Evolutionary conservation across 2,329 filamentous ascomycete species (phyloP).

Genomic region (Tolypocladium sp.): DNA sequence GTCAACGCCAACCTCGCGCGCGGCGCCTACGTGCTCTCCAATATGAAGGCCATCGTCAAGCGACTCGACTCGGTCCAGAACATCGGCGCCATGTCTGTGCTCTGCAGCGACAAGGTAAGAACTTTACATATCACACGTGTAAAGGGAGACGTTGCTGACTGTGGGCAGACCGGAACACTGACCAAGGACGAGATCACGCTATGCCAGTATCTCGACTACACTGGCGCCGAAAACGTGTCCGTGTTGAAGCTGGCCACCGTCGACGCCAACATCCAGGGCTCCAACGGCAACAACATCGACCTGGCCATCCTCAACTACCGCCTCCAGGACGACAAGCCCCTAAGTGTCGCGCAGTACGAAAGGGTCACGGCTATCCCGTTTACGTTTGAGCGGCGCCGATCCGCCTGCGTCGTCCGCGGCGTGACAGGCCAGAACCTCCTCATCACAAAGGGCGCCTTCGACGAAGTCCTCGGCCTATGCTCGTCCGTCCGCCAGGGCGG

Average conservation of each 20-base stretch:
- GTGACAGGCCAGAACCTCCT: slow-evolving; percentile 13
- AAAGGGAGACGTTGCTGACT: neutral
- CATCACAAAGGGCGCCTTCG: slow-evolving; percentile 19
- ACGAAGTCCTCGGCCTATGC: slow-evolving; percentile 16
- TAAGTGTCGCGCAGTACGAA: slow-evolving; percentile 12
- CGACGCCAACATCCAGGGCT: slow-evolving; percentile 14
- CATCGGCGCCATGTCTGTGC: slow-evolving; percentile 17
- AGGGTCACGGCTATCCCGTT: slow-evolving; percentile 14
- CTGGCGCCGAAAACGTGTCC: slow-evolving; percentile 7
- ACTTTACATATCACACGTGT: neutral
- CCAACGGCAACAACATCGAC: slow-evolving; percentile 18
- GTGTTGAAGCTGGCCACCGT: slow-evolving; percentile 17
- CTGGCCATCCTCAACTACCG: slow-evolving; percentile 11
- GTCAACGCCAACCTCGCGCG: slow-evolving; percentile 18
- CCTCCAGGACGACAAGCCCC: slow-evolving; percentile 4
- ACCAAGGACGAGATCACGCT: slow-evolving; percentile 19
- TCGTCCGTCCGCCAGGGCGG: slow-evolving; percentile 7
- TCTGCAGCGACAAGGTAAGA: slow-evolving; percentile 19
- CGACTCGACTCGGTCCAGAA: slow-evolving; percentile 21
- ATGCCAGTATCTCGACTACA: slow-evolving; percentile 11
- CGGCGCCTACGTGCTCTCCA: slow-evolving; percentile 15
- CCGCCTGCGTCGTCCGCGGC: slow-evolving; percentile 12
- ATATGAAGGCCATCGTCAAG: slow-evolving; percentile 25
- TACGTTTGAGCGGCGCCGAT: slow-evolving; percentile 15
- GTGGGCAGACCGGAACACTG: slow-evolving; percentile 14